These are phyloP conservation scores for Puccinia coronata DNA, from an alignment of 1,284 basidiomycete species.

Conservation along the genomic window DNA sequence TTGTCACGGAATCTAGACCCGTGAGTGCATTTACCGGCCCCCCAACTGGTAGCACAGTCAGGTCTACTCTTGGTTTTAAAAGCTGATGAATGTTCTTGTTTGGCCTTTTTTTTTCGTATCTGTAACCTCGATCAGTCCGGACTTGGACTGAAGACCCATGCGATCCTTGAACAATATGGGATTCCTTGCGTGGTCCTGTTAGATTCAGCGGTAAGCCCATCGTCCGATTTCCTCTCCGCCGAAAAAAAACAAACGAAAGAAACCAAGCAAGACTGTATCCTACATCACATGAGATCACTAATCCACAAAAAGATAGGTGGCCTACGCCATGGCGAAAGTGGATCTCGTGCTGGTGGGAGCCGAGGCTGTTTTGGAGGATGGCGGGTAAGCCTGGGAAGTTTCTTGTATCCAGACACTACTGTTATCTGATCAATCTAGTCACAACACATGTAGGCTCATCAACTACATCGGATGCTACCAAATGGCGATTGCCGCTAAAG, in stretches of 20 bases:
- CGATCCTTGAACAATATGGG: conserved; percentile 76
- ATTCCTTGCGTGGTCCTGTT: conserved; percentile 93
- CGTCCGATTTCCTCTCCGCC: not conserved
- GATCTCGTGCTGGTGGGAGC: conserved; percentile 94
- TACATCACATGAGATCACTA: not conserved
- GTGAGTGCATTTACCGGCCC: conserved; percentile 67
- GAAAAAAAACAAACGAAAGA: no score
- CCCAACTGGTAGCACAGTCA: conserved; percentile 34
- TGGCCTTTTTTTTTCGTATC: not conserved
- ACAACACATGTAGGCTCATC: conserved; percentile 67
- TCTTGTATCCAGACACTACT: not conserved
- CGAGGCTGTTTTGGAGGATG: conserved; percentile 94
- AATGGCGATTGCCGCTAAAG: conserved; percentile 93
- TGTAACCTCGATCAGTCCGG: conserved; percentile 49
- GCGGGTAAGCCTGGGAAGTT: conserved; percentile 54
- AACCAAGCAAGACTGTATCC: no score
- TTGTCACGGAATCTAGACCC: conserved; percentile 92
- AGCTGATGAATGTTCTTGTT: not conserved
- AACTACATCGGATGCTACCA: conserved; percentile 86
- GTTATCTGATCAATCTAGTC: conserved; percentile 4
- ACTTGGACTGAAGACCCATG: conserved; percentile 79
- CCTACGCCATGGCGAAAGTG: conserved; percentile 92
- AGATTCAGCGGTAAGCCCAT: conserved; percentile 75
- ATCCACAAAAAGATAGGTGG: conserved; percentile 57
- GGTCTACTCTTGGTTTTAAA: not conserved